Percentiles rank a stretch among this genome's conserved stretches.
Conservation (phyloP, 805 yeast species). For the Ogataea wickerhamii region DNA sequence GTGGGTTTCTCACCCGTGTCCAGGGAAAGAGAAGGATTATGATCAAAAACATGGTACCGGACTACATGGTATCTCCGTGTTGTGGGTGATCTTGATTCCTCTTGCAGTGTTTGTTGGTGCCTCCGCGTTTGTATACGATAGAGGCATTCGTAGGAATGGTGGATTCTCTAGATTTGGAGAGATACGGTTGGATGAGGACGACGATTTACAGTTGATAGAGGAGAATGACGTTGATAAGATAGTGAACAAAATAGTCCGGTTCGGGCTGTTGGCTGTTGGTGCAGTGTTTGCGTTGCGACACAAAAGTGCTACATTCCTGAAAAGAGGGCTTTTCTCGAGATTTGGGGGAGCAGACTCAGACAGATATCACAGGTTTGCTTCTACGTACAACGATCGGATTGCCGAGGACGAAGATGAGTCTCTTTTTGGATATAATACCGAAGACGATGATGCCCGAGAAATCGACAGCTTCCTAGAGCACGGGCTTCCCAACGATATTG, state of each 20-base stretch:
- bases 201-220: slow-evolving; percentile 49
- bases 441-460: slow-evolving; percentile 49
- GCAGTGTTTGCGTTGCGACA: slow-evolving; percentile 15
- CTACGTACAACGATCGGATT: slow-evolving; percentile 30
- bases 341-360: slow-evolving; percentile 21
- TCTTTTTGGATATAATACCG: slow-evolving; percentile 30
- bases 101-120: slow-evolving; percentile 49
- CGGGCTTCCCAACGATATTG: slow-evolving; percentile 30
- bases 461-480: slow-evolving; percentile 39
- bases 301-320: slow-evolving; percentile 15
- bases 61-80: slow-evolving; percentile 50
- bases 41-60: slow-evolving; percentile 44
- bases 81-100: slow-evolving; percentile 56
- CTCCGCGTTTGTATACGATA: slow-evolving; percentile 68
- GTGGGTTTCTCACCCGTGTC: slow-evolving; percentile 70
- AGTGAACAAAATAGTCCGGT: slow-evolving; percentile 54
- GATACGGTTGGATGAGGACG: slow-evolving; percentile 77
- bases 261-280: slow-evolving; percentile 43
- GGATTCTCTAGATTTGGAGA: slow-evolving; percentile 79
- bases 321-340: slow-evolving; percentile 23
- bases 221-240: slow-evolving; percentile 57
- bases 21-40: slow-evolving; percentile 75
- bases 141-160: slow-evolving; percentile 76
- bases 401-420: slow-evolving; percentile 32
- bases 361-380: slow-evolving; percentile 19